Conservation (phyloP, 2,329 filamentous ascomycete genomes). For the Zymoseptoria pseudotritici region DNA sequence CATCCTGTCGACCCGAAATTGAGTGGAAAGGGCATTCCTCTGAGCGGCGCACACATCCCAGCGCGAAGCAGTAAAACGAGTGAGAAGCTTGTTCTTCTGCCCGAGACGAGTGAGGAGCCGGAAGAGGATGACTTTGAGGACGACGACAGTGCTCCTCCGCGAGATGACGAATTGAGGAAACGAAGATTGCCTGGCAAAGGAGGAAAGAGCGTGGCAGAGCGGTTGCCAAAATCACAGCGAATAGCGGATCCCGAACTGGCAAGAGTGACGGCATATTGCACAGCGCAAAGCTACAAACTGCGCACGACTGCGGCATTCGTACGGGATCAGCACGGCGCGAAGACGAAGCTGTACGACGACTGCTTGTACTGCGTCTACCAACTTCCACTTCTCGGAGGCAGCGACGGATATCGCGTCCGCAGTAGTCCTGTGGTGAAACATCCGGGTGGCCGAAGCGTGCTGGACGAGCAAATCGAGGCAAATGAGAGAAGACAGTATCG, state of each 20-base stretch:
- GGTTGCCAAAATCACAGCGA: conserved; percentile 78
- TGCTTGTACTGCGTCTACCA: conserved; percentile 96
- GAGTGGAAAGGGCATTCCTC: conserved; percentile 43
- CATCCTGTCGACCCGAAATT: conserved; percentile 50
- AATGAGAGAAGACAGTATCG: conserved; percentile 85
- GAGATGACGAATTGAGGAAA: conserved; percentile 60
- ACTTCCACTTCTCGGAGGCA: conserved; percentile 75
- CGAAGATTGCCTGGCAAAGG: conserved; percentile 54
- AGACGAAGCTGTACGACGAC: conserved; percentile 96
- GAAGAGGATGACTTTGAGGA: conserved; percentile 43
- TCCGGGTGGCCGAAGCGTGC: conserved; percentile 81
- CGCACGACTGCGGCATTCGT: conserved; percentile 82
- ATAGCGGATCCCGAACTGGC: conserved; percentile 69
- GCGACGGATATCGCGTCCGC: conserved; percentile 76
- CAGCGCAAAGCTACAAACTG: conserved; percentile 86
- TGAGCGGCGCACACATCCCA: conserved; percentile 52
- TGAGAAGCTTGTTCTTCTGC: conserved; percentile 91
- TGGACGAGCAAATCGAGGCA: conserved; percentile 93
- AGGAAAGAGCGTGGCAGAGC: conserved; percentile 84
- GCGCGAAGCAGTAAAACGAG: conserved; percentile 88
- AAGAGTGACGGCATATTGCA: conserved; percentile 91
- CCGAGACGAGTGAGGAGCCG: conserved; percentile 60
- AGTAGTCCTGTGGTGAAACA: conserved; percentile 90
- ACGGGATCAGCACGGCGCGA: conserved; percentile 76
- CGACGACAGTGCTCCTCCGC: conserved; percentile 54